A percentile compares a stretch with the other conserved stretches of the same genome.
phyloP scores from a whole-genome alignment of 208 protist genomes.

The Acanthamoeba culbertsoni region DNA sequence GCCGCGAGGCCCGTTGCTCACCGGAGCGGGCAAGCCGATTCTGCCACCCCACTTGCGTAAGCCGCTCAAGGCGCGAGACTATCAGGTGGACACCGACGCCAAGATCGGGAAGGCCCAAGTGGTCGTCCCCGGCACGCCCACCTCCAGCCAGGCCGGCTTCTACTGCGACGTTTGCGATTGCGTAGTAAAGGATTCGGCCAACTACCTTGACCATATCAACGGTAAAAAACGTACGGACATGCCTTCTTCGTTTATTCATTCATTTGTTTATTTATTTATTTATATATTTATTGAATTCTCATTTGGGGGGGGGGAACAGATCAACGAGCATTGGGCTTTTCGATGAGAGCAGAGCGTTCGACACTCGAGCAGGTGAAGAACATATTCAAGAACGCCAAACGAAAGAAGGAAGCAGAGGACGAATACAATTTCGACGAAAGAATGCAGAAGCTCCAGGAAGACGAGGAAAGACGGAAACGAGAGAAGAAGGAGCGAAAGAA shows the following conservation, averaged over 20 bases:
- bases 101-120: conserved; percentile 54
- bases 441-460: neutral
- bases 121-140: conserved; percentile 39
- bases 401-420: conserved; percentile 45
- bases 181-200: conserved; percentile 60
- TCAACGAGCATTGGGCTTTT: conserved; percentile 52
- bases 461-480: conserved; percentile 49
- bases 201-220: conserved; percentile 75
- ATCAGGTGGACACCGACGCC: neutral
- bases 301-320: neutral
- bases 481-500: conserved; percentile 58
- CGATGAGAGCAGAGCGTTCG: conserved; percentile 41
- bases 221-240: conserved; percentile 69
- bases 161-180: conserved; percentile 63
- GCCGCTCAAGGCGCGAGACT: neutral
- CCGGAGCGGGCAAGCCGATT: neutral
- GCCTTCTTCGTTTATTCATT: neutral
- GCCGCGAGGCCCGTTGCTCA: neutral
- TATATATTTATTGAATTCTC: neutral
- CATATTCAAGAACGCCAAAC: neutral
- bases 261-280: neutral
- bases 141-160: conserved; percentile 44
- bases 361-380: conserved; percentile 47
- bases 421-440: conserved; percentile 53
- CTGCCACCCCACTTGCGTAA: neutral